Evolutionary conservation across 345 rosid genomes (phyloP), one percentile per base, ranked within the genome.

Genomic region (Barbarea vulgaris): DNA sequence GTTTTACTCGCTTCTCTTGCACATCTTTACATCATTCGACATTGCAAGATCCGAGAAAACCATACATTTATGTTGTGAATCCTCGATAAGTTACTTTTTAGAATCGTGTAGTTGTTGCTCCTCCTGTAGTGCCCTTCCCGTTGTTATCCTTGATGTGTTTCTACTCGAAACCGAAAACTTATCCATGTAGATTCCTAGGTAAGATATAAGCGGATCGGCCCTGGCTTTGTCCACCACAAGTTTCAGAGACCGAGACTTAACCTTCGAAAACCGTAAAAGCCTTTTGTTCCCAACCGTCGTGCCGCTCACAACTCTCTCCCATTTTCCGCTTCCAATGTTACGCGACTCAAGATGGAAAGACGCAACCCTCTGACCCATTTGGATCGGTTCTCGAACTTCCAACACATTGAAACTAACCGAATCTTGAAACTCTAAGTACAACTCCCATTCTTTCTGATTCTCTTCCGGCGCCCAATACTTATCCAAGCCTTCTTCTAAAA

Each of bases 401-500:
- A 94, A 57, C 47, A 91, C 90, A 34, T 91, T 91, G 84, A 94
- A 94, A 28, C 85, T 81, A 4, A 84, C 83, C 11, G 77, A 5
- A 42, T 86, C 82, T 41, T 60, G 80, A 74, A 94, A 83, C 69
- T 83, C 68, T 18, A 94, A 57, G 63, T 73, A 58, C 47, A 94
- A 51, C 39, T 66, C 79, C 98, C 98, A 91, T 10, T 37, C 42
- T 0, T 67, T 64, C 11, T 79, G 75, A 39, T 83, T 81, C 79
- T 89, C 89, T 75, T 85, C 85, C 3, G 96, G 93, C 0, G 96
- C 98, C 97, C 98, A 94, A 8, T 94, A 91, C 53, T 83, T 81
- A 61, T 83, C 64, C 15, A 91, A 81, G 2, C 86, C 93, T 70
- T 88, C 88, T 55, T 79, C 68, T 44, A 94, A 79, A 42, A 87